These are phyloP conservation scores for Backusella psychrophila DNA, from an alignment of 192 early-diverging fungal genomes.

Conservation along the genomic window DNA sequence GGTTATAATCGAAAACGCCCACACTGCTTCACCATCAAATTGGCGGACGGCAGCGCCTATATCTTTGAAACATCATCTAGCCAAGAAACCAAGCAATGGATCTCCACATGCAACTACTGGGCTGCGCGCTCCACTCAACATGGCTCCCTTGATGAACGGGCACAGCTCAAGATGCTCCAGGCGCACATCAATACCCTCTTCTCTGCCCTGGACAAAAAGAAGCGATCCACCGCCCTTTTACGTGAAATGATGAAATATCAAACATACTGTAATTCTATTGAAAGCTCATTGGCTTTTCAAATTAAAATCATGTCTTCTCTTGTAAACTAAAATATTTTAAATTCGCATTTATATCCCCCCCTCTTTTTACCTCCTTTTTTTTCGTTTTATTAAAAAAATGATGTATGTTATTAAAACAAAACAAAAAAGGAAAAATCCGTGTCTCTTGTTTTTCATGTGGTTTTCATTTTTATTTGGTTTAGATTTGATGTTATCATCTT, in stretches of 20 bases:
- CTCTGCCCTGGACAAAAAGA: conserved; percentile 73
- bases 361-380: neutral
- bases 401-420: too few species aligned
- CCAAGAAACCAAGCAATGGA: conserved; percentile 76
- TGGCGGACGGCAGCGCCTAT: conserved; percentile 72
- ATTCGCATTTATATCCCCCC: neutral
- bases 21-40: conserved; percentile 80
- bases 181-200: conserved; percentile 55
- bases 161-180: conserved; percentile 58
- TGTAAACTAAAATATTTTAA: neutral
- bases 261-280: conserved; percentile 72
- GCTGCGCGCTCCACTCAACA: conserved; percentile 85
- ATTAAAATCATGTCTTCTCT: neutral
- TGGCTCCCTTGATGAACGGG: conserved; percentile 23
- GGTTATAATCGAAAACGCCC: conserved; percentile 73
- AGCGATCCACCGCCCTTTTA: conserved; percentile 67
- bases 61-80: conserved; percentile 75
- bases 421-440: too few species aligned
- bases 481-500: neutral
- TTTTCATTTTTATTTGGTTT: neutral
- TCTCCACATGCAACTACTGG: conserved; percentile 88
- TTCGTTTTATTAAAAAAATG: neutral
- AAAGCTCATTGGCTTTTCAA: conserved; percentile 37
- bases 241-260: conserved; percentile 81
- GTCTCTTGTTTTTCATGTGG: neutral